These are phyloP conservation scores for Pistacia atlantica DNA, from an alignment of 345 rosid species.

Conservation along the genomic window DNA sequence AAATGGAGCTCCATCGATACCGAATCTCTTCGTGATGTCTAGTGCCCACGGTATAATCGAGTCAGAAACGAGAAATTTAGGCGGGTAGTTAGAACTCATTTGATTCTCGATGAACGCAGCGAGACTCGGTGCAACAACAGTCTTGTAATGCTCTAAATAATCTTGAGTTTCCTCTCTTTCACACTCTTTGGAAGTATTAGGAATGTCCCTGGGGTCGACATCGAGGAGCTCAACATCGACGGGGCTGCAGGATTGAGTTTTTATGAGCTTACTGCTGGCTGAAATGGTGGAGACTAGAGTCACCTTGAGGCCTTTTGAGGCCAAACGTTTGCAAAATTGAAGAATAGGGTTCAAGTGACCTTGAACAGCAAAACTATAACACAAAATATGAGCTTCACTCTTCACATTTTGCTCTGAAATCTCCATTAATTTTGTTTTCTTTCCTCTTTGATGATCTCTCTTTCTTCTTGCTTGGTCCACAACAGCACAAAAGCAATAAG, in stretches of 20 bases:
- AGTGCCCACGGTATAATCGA: conserved; percentile 1
- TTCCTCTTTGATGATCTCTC: too few species aligned
- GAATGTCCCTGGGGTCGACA: too few species aligned
- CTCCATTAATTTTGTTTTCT: not conserved
- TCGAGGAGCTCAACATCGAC: not conserved
- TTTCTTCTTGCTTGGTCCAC: too few species aligned
- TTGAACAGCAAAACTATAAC: conserved; percentile 18
- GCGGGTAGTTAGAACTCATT: not conserved
- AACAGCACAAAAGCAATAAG: too few species aligned
- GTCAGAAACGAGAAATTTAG: conserved; percentile 8
- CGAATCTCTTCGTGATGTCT: conserved; percentile 14
- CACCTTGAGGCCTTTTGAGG: conserved; percentile 9
- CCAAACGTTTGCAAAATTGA: conserved; percentile 23
- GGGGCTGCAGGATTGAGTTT: not conserved
- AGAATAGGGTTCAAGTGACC: conserved; percentile 29
- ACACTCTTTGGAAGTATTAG: too few species aligned
- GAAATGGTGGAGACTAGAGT: conserved; percentile 2
- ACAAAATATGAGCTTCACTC: conserved; percentile 10
- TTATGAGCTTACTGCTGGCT: conserved; percentile 3
- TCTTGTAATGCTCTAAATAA: not conserved
- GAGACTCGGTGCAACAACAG: conserved; percentile 30
- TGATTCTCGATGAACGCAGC: conserved; percentile 8
- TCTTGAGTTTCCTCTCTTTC: too few species aligned
- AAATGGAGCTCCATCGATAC: conserved; percentile 16
- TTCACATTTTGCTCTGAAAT: conserved; percentile 13